phyloP scores from a whole-genome alignment of 495 filamentous ascomycete genomes.

The Apodospora peruviana region DNA sequence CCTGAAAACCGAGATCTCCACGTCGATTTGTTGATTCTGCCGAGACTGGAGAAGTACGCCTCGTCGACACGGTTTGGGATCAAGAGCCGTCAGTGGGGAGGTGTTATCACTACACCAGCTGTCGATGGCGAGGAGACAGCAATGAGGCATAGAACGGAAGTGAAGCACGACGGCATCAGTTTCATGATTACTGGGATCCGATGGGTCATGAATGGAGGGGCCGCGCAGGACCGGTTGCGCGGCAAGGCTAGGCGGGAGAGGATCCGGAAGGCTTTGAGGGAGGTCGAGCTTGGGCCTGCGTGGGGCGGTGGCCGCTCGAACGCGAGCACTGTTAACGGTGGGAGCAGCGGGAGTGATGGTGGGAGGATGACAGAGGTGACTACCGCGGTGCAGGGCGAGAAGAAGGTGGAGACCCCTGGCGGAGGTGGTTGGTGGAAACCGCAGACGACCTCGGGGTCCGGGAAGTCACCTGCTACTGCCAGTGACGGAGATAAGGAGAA shows the following conservation, averaged over 20 bases:
- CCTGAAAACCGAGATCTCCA: conserved; percentile 69
- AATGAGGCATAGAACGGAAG: conserved; percentile 18
- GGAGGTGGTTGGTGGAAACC: conserved; percentile 16
- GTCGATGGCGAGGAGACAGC: conserved; percentile 11
- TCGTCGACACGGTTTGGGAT: conserved; percentile 71
- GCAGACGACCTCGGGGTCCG: conserved; percentile 4
- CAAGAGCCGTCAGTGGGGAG: conserved; percentile 68
- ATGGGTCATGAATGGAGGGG: conserved; percentile 70
- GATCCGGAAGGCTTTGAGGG: conserved; percentile 40
- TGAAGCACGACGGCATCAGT: conserved; percentile 76
- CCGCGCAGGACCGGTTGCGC: conserved; percentile 50
- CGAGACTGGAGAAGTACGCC: conserved; percentile 68
- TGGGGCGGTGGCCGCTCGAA: conserved; percentile 16
- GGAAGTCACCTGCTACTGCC: conserved; percentile 4
- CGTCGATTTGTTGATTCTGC: conserved; percentile 78
- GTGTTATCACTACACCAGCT: conserved; percentile 28
- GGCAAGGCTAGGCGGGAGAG: conserved; percentile 43
- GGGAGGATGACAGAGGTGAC: conserved; percentile 4
- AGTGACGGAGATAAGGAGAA: conserved; percentile 45
- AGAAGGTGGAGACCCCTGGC: conserved; percentile 4
- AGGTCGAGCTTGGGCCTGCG: conserved; percentile 29
- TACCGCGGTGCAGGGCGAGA: neutral
- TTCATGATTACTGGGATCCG: conserved; percentile 73
- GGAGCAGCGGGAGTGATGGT: conserved; percentile 6
- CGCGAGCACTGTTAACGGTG: conserved; percentile 1